Evolutionary conservation across 164 flowering plant genomes (phyloP).

Genomic region (Annona squamosa): DNA sequence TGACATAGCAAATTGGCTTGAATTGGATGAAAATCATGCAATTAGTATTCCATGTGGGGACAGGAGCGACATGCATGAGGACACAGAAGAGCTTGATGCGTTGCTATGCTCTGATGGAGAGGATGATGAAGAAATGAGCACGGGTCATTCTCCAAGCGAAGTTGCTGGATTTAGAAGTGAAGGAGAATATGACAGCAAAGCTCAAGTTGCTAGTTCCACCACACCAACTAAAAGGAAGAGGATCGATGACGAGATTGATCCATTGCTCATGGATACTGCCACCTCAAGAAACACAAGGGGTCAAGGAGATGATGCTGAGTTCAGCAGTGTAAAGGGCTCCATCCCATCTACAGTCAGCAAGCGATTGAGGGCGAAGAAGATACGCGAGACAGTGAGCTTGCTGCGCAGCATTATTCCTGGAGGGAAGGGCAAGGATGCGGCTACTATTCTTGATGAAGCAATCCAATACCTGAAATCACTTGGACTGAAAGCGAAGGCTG

Average conservation of each 20-base stretch:
- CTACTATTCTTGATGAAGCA: constrained; percentile 71
- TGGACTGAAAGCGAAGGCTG: constrained; percentile 42
- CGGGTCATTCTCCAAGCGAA: constrained; percentile 77
- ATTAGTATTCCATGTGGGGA: constrained; percentile 10
- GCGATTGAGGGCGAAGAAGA: constrained; percentile 40
- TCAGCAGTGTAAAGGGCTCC: constrained; percentile 24
- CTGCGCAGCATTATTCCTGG: constrained; percentile 66
- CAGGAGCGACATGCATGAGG: constrained; percentile 71
- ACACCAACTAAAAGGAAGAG: constrained; percentile 39
- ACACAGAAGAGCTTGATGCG: constrained; percentile 84
- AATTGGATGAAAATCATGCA: constrained; percentile 15
- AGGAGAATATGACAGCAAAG: not conserved
- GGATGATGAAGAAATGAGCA: constrained; percentile 79
- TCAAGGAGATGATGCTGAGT: constrained; percentile 49
- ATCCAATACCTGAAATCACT: constrained; percentile 52
- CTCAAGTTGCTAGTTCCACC: constrained; percentile 27
- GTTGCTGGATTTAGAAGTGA: constrained; percentile 29
- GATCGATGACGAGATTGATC: constrained; percentile 16
- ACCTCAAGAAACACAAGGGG: constrained; percentile 28
- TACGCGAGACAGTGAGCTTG: constrained; percentile 48
- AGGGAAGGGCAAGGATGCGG: constrained; percentile 52
- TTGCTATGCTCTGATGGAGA: constrained; percentile 64
- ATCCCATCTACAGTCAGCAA: constrained; percentile 23
- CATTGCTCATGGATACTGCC: constrained; percentile 36
- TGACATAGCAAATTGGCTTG: constrained; percentile 3